Evolutionary conservation across 2,329 filamentous ascomycete genomes (phyloP), one percentile per base, ranked within the genome.

Genomic region (Cercospora nicotianae): DNA sequence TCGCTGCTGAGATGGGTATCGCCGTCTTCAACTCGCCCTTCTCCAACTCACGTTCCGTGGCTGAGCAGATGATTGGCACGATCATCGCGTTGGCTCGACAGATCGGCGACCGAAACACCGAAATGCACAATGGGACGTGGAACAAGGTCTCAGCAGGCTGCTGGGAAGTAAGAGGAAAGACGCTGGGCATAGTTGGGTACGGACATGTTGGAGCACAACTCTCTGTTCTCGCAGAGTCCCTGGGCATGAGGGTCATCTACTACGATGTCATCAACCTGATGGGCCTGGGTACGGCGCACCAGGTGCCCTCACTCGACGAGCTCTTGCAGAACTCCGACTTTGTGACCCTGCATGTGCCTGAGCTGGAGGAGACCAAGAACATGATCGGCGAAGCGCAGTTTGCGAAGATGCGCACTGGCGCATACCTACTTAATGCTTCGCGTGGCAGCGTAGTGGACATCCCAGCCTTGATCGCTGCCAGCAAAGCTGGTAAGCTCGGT

Each of bases 21-120:
- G 93, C 94, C 39, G 95, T 99, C 72, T 99, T 99, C 88, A 99
- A 99, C 83, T 98, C 95, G 57, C 95, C 95, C 1, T 99, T 99
- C 82, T 94, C 92, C 82, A 99, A 99, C 83, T 98, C 94, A 8
- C 91, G 95, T 79, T 96, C 92, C 79, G 95, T 99, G 62, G 95
- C 95, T 66, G 95, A 99, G 84, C 85, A 98, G 66, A 93, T 98
- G 75, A 97, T 99, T 78, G 91, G 86, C 64, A 94, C 97, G 81
- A 94, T 99, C 77, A 97, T 99, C 76, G 84, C 86, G 45, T 89
- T 99, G 64, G 95, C 95, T 23, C 90, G 95, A 68, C 95, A 99
- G 81, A 86, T 99, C 36, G 90, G 92, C 70, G 95, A 99, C 81
- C 92, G 95, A 74, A 97, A 92, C 70, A 93, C 88, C 76, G 95